Evolutionary conservation across 2,329 filamentous ascomycete species (phyloP).

Genomic region (Aschersonia sp.): DNA sequence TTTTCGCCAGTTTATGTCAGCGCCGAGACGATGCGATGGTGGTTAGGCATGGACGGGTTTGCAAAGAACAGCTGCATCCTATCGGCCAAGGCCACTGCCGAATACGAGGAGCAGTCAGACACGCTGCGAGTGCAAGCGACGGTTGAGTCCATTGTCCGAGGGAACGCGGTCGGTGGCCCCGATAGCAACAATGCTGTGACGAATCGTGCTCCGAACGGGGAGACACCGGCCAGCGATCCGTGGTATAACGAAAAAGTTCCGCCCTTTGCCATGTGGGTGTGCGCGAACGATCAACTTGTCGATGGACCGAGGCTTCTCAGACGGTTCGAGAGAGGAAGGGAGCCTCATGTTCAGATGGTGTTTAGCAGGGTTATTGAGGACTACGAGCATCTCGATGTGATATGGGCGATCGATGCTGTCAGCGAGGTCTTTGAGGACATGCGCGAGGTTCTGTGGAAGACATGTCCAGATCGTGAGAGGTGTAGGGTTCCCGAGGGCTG

Average conservation of each 20-base stretch:
- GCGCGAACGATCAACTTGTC: constrained; percentile 69
- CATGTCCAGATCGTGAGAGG: constrained; percentile 35
- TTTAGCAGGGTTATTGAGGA: constrained; percentile 71
- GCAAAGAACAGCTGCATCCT: constrained; percentile 69
- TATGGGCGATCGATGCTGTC: constrained; percentile 85
- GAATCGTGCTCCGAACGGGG: constrained; percentile 10
- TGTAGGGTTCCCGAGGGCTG: constrained; percentile 55
- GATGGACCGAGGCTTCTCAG: constrained; percentile 63
- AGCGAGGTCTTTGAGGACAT: constrained; percentile 74
- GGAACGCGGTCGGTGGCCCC: neutral
- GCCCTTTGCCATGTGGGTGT: constrained; percentile 80
- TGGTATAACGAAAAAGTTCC: constrained; percentile 76
- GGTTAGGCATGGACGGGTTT: constrained; percentile 80
- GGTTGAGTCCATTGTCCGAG: constrained; percentile 2
- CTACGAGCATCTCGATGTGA: constrained; percentile 87
- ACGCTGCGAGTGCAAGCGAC: constrained; percentile 17
- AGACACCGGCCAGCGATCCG: constrained; percentile 33
- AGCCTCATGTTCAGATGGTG: constrained; percentile 69
- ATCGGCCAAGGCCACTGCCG: constrained; percentile 56
- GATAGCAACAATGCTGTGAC: neutral
- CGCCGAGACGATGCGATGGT: constrained; percentile 87
- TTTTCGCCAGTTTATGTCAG: constrained; percentile 86
- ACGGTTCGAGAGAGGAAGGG: constrained; percentile 60
- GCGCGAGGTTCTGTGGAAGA: constrained; percentile 72
- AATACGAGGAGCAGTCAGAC: constrained; percentile 46